Conservation (phyloP, 768 basidiomycete species). For the Xerocomellus chrysenteron region DNA sequence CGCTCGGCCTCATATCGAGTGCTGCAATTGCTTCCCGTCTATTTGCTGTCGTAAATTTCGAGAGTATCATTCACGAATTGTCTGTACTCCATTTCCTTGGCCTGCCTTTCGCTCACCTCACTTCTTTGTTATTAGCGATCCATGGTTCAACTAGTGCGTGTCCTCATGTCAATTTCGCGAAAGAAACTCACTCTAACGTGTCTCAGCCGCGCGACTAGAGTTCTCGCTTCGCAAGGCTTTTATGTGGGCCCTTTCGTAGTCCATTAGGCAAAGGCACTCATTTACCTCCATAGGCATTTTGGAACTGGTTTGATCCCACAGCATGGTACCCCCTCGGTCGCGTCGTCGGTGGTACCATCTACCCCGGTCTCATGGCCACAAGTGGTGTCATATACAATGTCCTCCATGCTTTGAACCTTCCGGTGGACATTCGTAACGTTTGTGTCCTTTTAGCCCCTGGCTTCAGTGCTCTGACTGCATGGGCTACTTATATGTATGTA, state of each 20-base stretch:
- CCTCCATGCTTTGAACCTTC: constrained; percentile 84
- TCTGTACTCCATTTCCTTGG: constrained; percentile 40
- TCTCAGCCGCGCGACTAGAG: constrained; percentile 84
- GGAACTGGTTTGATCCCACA: constrained; percentile 99
- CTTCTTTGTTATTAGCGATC: constrained; percentile 59
- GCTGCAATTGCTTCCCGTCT: constrained; percentile 94
- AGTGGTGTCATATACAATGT: constrained; percentile 95
- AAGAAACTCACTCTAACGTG: not conserved
- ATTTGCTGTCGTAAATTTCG: constrained; percentile 97
- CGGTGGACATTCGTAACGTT: constrained; percentile 95
- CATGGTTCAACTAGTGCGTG: constrained; percentile 99
- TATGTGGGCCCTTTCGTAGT: constrained; percentile 60
- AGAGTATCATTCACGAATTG: constrained; percentile 99
- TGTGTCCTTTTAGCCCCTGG: constrained; percentile 97
- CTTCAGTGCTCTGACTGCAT: constrained; percentile 95
- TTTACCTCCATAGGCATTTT: constrained; percentile 76
- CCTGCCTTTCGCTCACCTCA: not conserved
- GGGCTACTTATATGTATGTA: constrained; percentile 90
- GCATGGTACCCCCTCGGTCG: constrained; percentile 99
- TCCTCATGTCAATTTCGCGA: not conserved
- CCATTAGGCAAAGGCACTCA: constrained; percentile 2
- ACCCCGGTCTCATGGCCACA: constrained; percentile 97
- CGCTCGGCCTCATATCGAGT: constrained; percentile 86
- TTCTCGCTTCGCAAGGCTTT: constrained; percentile 91
- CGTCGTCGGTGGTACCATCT: constrained; percentile 97